Evolutionary conservation across 352 stramenopile genomes (phyloP), one percentile per base, ranked within the genome.

Genomic region (Globisporangium cederbergense): DNA sequence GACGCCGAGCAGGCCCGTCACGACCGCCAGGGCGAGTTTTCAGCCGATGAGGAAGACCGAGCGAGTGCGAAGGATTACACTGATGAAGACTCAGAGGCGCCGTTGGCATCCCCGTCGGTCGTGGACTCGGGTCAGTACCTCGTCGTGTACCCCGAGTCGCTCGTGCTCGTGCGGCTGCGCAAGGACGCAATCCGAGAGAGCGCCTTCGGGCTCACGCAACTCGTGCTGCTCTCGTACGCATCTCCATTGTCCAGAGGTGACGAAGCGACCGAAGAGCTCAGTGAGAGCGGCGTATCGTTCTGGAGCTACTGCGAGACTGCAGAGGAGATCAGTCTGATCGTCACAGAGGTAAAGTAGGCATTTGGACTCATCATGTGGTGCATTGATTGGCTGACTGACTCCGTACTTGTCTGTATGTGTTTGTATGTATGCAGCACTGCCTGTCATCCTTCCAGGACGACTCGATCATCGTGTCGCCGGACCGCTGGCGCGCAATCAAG

Each of bases 301-400:
- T 95, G 86, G 86, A 89, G 84, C 69, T 95, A 90, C 64, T 91
- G 82, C 58, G 86, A 95, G 66, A 93, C 86, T 3, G 77, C 83
- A 9, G 86, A 95, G 53, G 84, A 95, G 67, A 85, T 93, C 58
- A 92, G 82, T 60, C 62, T 95, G 43, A 91, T 95, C 52, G 74
- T 92, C 66, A 78, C 87, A 22, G 79, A 93, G 66, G 75, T 83
- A 55, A 20, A 25, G n/a, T 30, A 14, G 8, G 22, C 22, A 25
- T 25, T 25, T 25, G 22, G 22, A 25, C 1, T 18, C 34, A 16
- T 13, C 20, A 64, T 46, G n/a, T 38, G 34, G 34, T 38, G 34
- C 8, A 40, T 10, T 40, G 36, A 9, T 3, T 40, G 9, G 43
- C 6, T 34, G 16, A 36, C 52, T 56, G 28, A 62, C 11, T 7